Evolutionary conservation across 768 basidiomycete species (phyloP), one percentile per base, ranked within the genome.

Genomic region (Boletus eberwhitei): DNA sequence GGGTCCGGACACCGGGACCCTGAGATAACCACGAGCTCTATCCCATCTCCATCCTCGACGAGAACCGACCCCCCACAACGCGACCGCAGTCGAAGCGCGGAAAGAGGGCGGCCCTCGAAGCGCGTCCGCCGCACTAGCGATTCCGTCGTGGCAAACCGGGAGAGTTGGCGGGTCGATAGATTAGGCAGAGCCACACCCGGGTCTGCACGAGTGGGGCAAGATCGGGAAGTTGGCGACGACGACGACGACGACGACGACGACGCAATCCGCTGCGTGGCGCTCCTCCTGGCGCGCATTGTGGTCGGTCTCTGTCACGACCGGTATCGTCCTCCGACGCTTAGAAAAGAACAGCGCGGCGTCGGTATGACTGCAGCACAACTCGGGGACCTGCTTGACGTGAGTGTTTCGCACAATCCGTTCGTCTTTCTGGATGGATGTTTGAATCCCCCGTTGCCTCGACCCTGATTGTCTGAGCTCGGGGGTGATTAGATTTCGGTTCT

Each of bases 321-420:
- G n/a, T 68, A 61, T 49, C 58, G 44, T 2, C 46, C 58, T 7
- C 54, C 51, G 11, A 53, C 29, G 17, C n/a, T 56, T 9, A 13
- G 42, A 16, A 9, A 46, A 19, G 57, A 40, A 21, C 56, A 51
- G 22, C 51, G 57, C 8, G 61, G 63, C 1, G 22, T 53, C 32
- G 62, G 60, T n/a, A 58, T 67, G 61, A 69, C 55, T 26, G 69
- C 71, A 45, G 63, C 57, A 45, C 58, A 72, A 54, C 66, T 71
- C 17, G 69, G 71, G 24, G 63, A 71, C 14, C 9, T 72, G 9
- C 57, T 71, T 61, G 69, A 71, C 59, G 69, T 71, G 63, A 63
- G 69, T 71, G 46, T 51, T 42, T 43, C 31, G 34, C 26, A 29
- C 13, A 2, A n/a, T 26, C 8, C 31, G 8, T 37, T 42, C 41